Evolutionary conservation across 1,284 basidiomycete genomes (phyloP).

Genomic region (Melampsora larici-populina): DNA sequence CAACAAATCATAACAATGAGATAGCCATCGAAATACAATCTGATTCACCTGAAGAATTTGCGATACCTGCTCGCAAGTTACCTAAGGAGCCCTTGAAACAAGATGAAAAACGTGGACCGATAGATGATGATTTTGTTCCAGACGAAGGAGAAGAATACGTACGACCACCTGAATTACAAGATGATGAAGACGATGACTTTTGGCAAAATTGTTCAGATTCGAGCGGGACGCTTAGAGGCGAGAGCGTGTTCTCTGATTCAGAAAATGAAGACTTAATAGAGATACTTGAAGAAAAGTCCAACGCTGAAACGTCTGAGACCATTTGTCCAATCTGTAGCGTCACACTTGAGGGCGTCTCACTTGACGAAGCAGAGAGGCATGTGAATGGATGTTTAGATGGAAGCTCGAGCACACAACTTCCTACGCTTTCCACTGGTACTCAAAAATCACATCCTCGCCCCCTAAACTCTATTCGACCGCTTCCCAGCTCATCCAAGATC

Average conservation of each 20-base stretch:
- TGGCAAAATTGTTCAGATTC: conserved; percentile 4
- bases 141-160: conserved; percentile 3
- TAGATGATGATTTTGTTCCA: background rate
- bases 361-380: conserved; percentile 3
- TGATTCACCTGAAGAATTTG: background rate
- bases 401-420: background rate
- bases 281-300: background rate
- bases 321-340: conserved; percentile 25
- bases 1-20: no score
- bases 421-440: background rate
- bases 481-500: background rate
- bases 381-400: conserved; percentile 33
- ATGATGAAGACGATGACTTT: conserved; percentile 7
- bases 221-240: background rate
- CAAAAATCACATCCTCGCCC: background rate
- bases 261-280: background rate
- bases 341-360: background rate
- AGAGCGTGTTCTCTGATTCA: background rate
- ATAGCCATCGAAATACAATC: background rate
- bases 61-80: background rate
- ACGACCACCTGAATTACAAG: background rate
- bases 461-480: background rate
- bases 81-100: background rate
- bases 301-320: background rate
- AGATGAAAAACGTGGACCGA: background rate